A percentile compares a stretch with the other conserved stretches of the same genome.
Evolutionary conservation across 257 asterid species (phyloP).

Genomic region (Agastache rugosa): DNA sequence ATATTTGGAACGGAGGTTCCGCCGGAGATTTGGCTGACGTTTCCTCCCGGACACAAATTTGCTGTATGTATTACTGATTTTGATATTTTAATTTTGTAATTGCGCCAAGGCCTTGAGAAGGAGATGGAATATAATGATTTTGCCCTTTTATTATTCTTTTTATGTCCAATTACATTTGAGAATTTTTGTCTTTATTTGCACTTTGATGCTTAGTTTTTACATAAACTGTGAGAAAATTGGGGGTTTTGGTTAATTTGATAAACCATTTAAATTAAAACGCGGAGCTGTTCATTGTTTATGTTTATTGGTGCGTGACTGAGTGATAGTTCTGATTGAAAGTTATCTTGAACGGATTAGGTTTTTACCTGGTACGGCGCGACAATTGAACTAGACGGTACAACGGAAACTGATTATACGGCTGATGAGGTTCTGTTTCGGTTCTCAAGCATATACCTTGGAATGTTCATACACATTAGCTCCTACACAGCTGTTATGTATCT

Average conservation of each 20-base stretch:
- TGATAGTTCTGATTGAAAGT: conserved; percentile 35
- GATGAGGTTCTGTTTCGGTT: conserved; percentile 69
- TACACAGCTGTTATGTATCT: neutral
- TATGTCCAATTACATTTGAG: neutral
- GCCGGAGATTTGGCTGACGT: conserved; percentile 78
- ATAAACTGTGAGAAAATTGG: neutral
- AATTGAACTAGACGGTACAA: conserved; percentile 83
- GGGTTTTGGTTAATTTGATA: conserved; percentile 11
- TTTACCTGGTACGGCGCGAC: conserved; percentile 98
- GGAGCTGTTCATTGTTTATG: conserved; percentile 18
- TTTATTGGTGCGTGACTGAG: conserved; percentile 4
- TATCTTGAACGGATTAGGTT: conserved; percentile 52
- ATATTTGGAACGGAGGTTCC: conserved; percentile 94
- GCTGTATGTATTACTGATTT: conserved; percentile 54
- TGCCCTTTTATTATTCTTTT: too few species aligned
- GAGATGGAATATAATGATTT: neutral
- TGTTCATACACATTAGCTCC: neutral
- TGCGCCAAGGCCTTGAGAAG: neutral
- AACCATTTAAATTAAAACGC: neutral
- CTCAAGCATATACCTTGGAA: neutral
- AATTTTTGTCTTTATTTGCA: neutral
- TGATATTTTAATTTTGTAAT: conserved; percentile 1
- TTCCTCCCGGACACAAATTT: conserved; percentile 82
- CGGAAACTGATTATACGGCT: conserved; percentile 94
- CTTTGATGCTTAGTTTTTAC: neutral